Base-by-base conservation (phyloP, 495 filamentous ascomycete genomes). In the Halenospora varia region DNA sequence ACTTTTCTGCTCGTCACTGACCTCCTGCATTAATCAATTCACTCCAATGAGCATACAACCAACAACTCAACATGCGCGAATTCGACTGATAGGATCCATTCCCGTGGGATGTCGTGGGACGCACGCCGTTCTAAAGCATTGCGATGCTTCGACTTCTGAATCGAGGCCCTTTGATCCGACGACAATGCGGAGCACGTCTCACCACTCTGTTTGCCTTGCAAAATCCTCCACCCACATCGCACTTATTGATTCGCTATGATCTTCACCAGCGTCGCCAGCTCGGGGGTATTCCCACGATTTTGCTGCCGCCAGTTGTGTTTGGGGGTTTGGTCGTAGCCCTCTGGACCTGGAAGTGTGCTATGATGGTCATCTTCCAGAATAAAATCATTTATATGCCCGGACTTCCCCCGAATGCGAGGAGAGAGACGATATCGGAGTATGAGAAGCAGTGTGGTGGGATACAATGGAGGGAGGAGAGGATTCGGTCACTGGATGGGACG, bases 371-470 rank as follows among this genome's bases (percentile, higher is more conserved):
- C 3, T 86, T 93, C 66, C 89, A 92, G 69, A 89, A 92, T 65
- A 89, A 89, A 58, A 89, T 94, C 56, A 84, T 93, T 48, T 92
- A 92, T 70, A 89, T 91, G 71, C 85, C 89, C 0, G 83, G 82
- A 26, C 60, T 90, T 8, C 88, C 87, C 10, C 86, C 88, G 1
- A 79, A 73, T 62, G 70, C 80, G 0, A 72, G 81, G 8, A 59
- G 74, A 25, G 82, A 87, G 66, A 82, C 65, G 45, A 85, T 92
- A 23, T 63, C 68, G 2, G 80, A 87, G 50, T 90, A 90, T 65
- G 71, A 69, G 25, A 49, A 64, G 3, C 69, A 77, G 23, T 90
- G 82, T 61, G 69, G 68, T 11, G 82, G 82, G 4, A 75, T 92
- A 18, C 35, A 60, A 25, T 94, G 90, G 89, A 62, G 70, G 22